Evolutionary conservation across 2,329 filamentous ascomycete species (phyloP).

Genomic region (Diaporthe citrichinensis): DNA sequence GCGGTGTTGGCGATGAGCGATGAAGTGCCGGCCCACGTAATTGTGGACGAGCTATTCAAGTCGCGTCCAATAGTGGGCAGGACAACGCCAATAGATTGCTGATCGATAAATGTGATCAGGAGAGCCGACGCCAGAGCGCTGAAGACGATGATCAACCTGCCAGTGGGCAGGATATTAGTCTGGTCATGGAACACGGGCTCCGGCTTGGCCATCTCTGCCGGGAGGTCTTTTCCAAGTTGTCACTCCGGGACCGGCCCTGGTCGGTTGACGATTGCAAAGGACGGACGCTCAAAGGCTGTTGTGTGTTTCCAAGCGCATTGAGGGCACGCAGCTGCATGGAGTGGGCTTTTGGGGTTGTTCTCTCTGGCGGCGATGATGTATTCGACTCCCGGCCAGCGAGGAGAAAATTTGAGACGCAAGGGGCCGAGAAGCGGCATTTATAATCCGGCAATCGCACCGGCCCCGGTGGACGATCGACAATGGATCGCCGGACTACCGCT

Average conservation of each 20-base stretch:
- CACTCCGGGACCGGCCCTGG: neutral
- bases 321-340: neutral
- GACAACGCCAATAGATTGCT: conserved; percentile 67
- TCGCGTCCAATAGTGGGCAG: conserved; percentile 66
- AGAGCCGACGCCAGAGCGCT: conserved; percentile 65
- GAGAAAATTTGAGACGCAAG: conserved; percentile 5
- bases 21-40: conserved; percentile 69
- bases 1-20: conserved; percentile 70
- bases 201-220: conserved; percentile 30
- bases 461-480: conserved; percentile 5
- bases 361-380: neutral
- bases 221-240: neutral
- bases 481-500: conserved; percentile 17
- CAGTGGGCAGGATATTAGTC: conserved; percentile 68
- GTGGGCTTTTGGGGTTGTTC: too few relatives aligned
- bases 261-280: neutral
- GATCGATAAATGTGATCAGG: conserved; percentile 69
- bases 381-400: neutral
- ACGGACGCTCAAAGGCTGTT: neutral
- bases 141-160: conserved; percentile 66
- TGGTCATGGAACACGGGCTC: conserved; percentile 60
- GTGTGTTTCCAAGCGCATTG: too few relatives aligned
- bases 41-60: conserved; percentile 61
- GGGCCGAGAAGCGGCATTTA: conserved; percentile 11
- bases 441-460: conserved; percentile 9